phyloP scores from a whole-genome alignment of 441 rosid genomes.

The Gossypium lobatum region DNA sequence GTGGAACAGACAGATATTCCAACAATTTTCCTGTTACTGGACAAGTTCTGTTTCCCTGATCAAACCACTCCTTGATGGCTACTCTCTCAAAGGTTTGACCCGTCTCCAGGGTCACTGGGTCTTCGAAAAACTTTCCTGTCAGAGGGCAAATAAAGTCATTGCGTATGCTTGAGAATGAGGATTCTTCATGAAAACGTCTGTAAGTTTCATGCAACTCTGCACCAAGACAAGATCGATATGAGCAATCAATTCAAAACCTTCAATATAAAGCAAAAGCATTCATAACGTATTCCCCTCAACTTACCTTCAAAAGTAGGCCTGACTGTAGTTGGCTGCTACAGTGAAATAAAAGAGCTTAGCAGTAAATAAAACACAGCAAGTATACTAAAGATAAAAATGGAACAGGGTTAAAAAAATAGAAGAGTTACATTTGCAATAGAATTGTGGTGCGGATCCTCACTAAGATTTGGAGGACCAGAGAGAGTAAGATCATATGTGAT shows the following conservation, averaged over 20 bases:
- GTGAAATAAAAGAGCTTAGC: background rate
- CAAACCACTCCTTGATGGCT: conserved; percentile 51
- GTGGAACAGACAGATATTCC: conserved; percentile 35
- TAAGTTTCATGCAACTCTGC: conserved; percentile 29
- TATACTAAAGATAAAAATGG: background rate
- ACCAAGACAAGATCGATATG: conserved; percentile 7
- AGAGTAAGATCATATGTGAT: conserved; percentile 15
- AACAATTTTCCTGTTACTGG: conserved; percentile 48
- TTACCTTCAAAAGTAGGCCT: conserved; percentile 31
- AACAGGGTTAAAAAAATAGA: background rate
- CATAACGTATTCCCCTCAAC: conserved; percentile 10
- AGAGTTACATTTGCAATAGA: conserved; percentile 3
- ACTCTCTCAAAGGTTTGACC: conserved; percentile 55
- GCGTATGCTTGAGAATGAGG: conserved; percentile 29
- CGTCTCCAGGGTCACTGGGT: conserved; percentile 59
- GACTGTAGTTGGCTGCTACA: conserved; percentile 24
- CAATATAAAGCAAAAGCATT: background rate
- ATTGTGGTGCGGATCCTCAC: conserved; percentile 12
- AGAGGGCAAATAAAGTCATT: conserved; percentile 49
- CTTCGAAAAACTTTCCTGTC: conserved; percentile 42
- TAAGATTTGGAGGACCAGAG: conserved; percentile 16
- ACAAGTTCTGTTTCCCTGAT: conserved; percentile 49
- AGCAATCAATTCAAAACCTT: conserved; percentile 11
- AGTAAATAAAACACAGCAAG: background rate
- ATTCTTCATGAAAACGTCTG: conserved; percentile 24